A percentile compares a stretch with the other conserved stretches of the same genome.
Conservation (phyloP, 108 stramenopile species). For the Pseudonitzschia multistriata region DNA sequence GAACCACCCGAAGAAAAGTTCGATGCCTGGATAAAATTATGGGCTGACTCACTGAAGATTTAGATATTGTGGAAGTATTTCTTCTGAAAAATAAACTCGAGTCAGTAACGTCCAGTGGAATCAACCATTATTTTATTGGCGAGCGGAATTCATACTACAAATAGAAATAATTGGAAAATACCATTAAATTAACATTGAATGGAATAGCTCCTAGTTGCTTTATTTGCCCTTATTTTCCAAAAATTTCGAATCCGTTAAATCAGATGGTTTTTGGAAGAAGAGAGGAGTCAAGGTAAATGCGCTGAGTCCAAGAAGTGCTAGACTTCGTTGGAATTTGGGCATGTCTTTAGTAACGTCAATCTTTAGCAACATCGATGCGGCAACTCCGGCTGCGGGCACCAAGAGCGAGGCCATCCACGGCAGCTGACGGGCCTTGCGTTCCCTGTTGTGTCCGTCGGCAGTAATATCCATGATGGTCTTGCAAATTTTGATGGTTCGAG, state of each 20-base stretch:
- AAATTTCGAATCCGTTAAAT: conserved; percentile 8
- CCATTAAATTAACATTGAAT: no score
- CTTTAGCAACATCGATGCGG: neutral
- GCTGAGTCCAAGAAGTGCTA: conserved; percentile 28
- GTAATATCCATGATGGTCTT: conserved; percentile 62
- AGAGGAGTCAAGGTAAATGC: conserved; percentile 20
- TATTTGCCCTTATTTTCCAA: conserved; percentile 3
- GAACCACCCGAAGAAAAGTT: neutral
- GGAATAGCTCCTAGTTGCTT: neutral
- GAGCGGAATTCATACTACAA: no score
- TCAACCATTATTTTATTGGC: no score
- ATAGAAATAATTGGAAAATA: no score
- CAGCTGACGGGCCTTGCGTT: conserved; percentile 19
- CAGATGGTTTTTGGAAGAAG: conserved; percentile 4
- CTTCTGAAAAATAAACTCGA: no score
- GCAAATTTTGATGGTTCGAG: conserved; percentile 73
- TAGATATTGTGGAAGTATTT: no score
- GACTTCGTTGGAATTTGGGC: conserved; percentile 7
- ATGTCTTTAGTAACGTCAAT: neutral
- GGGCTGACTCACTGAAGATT: neutral
- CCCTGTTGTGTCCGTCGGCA: conserved; percentile 26
- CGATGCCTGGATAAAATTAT: neutral
- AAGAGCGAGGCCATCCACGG: conserved; percentile 19
- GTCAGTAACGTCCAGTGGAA: no score
- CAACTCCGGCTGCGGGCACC: conserved; percentile 8